Percentiles rank a stretch among this genome's conserved stretches.
phyloP scores from a whole-genome alignment of 345 rosid species.

The Aquilaria yunnanensis region DNA sequence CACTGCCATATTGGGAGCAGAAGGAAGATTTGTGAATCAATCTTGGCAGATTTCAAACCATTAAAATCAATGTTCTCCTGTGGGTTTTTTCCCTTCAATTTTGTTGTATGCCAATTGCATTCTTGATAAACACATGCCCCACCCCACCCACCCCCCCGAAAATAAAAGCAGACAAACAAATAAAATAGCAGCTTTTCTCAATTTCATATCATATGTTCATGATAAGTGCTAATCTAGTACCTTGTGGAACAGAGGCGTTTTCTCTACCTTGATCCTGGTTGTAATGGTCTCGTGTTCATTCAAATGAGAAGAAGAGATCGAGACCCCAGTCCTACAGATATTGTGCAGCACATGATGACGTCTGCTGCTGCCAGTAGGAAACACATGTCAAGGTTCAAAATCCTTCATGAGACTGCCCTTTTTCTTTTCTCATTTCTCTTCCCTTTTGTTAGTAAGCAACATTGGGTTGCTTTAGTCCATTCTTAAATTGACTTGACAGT shows the following conservation, averaged over 20 bases:
- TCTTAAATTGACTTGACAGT: constrained; percentile 1
- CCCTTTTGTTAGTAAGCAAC: background rate
- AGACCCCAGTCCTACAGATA: constrained; percentile 80
- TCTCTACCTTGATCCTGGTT: constrained; percentile 79
- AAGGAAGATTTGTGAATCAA: no score
- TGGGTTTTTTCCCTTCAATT: no score
- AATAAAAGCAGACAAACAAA: no score
- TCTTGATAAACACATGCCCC: no score
- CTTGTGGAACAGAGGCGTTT: constrained; percentile 63
- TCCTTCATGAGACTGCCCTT: background rate
- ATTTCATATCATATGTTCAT: no score
- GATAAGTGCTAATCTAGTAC: no score
- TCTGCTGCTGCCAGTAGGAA: constrained; percentile 78
- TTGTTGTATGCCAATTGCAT: no score
- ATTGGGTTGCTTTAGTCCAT: background rate
- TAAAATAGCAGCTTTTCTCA: no score
- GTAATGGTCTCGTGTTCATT: constrained; percentile 80
- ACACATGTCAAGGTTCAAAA: constrained; percentile 80
- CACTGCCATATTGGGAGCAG: no score
- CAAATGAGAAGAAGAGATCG: constrained; percentile 89
- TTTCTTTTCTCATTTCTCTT: background rate
- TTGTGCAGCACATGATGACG: constrained; percentile 82
- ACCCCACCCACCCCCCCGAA: no score
- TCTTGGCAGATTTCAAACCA: no score
- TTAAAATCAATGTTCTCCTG: no score